Percentiles rank a stretch among this genome's conserved stretches.
These are phyloP conservation scores for Trichoderma lentiforme DNA, from an alignment of 2,329 filamentous ascomycete species.

Conservation along the genomic window DNA sequence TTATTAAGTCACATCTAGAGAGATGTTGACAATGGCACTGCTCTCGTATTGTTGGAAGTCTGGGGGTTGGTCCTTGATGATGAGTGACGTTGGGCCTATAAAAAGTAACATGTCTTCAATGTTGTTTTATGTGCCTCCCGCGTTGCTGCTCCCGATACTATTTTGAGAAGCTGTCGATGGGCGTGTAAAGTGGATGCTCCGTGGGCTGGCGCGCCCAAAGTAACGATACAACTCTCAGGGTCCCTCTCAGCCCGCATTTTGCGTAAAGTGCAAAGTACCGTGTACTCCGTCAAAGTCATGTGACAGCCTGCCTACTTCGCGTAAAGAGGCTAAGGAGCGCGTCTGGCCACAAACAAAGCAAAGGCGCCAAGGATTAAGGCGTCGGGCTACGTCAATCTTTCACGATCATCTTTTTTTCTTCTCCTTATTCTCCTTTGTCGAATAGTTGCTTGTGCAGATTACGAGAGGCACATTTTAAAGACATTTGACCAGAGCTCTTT, in stretches of 20 bases:
- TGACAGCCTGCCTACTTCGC: conserved; percentile 38
- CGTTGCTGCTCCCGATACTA: background rate
- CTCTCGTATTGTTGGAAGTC: background rate
- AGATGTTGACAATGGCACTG: background rate
- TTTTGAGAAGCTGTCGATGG: background rate
- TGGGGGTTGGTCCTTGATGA: background rate
- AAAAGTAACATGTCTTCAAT: background rate
- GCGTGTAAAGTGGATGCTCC: background rate
- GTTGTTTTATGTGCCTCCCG: background rate
- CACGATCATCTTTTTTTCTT: background rate
- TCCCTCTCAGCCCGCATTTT: background rate
- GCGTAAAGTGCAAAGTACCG: background rate
- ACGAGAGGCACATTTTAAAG: background rate
- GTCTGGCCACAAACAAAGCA: conserved; percentile 18
- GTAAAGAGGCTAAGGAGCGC: conserved; percentile 26
- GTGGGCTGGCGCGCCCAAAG: background rate
- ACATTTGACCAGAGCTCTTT: background rate
- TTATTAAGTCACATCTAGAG: too few relatives aligned
- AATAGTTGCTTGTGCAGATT: background rate
- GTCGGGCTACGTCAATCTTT: conserved; percentile 7
- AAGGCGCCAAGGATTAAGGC: background rate
- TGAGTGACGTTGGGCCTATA: background rate
- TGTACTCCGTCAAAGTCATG: conserved; percentile 25
- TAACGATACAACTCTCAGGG: background rate
- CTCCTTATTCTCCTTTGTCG: background rate